A percentile compares a stretch with the other conserved stretches of the same genome.
Evolutionary conservation across 352 stramenopile genomes (phyloP).

Genomic region (Pythium guiyangense): DNA sequence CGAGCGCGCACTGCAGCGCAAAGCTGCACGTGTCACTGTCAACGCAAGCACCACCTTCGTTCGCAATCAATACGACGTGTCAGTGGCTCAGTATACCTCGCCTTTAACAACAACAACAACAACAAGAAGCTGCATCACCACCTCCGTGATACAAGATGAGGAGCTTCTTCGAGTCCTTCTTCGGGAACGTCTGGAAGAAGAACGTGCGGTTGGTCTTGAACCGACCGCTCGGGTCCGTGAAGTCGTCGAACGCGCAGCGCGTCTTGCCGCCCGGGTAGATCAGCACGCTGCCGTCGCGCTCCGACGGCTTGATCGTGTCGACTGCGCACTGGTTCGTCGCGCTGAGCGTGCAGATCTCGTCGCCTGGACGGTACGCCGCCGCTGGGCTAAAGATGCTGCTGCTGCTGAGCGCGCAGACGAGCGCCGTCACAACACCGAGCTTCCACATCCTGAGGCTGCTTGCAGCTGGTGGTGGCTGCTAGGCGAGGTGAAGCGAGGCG

Average conservation of each 20-base stretch:
- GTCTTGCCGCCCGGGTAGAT: slow-evolving; percentile 23
- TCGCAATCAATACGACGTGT: too few species aligned
- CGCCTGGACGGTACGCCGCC: slow-evolving; percentile 10
- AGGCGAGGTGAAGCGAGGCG: too few species aligned
- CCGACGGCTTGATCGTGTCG: slow-evolving; percentile 17
- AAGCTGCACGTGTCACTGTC: slow-evolving; percentile 48
- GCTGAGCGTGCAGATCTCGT: slow-evolving; percentile 22
- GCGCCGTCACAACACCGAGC: not conserved
- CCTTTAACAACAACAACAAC: too few species aligned
- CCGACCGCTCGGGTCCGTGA: too few species aligned
- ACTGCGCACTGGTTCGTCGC: slow-evolving; percentile 20
- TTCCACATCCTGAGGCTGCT: too few species aligned
- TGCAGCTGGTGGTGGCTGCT: too few species aligned
- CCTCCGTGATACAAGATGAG: slow-evolving; percentile 41
- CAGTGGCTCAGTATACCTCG: too few species aligned
- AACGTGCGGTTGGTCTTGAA: slow-evolving; percentile 22
- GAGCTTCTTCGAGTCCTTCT: slow-evolving; percentile 30
- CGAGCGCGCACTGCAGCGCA: slow-evolving; percentile 25
- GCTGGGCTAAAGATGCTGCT: not conserved
- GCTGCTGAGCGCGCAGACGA: slow-evolving; percentile 7
- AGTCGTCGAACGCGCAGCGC: slow-evolving; percentile 20
- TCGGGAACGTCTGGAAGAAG: slow-evolving; percentile 47
- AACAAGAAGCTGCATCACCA: slow-evolving; percentile 34
- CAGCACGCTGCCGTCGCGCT: slow-evolving; percentile 21
- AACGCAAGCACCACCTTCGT: too few species aligned